Base-by-base conservation (phyloP, 2,329 filamentous ascomycete genomes). In the Cladosporium sp. region DNA sequence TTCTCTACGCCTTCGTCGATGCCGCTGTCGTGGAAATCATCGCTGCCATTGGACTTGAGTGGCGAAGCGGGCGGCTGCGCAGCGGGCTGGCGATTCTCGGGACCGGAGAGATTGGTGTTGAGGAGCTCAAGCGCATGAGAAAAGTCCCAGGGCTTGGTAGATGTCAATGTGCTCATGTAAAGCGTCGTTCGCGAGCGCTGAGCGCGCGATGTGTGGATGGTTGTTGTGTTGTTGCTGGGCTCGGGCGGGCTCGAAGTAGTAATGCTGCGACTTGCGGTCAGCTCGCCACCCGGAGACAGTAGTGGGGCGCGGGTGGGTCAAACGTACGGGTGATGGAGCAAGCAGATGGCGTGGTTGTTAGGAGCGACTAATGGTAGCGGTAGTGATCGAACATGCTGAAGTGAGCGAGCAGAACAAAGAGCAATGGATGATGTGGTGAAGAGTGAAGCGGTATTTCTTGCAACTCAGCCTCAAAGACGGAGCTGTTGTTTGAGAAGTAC, bases 81-180 rank as follows among this genome's bases (percentile, higher is more conserved):
- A 29, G 56, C 62, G 6, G 63, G 6, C 63, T 44, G 55, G 44
- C 49, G 61, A 12, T 67, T 44, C 28, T 55, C 46, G 14, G 65
- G 62, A 18, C 64, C 55, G 12, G 68, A 65, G 31, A 76, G 69
- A 21, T 63, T 35, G 28, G 71, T 72, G 65, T 76, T 75, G 69
- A 81, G 76, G 44, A 83, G 75, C 44, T 80, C 76, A 64, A 81
- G 74, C 46, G 79, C 80, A n/a, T 79, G 75, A 65, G 79, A 77
- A 64, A 83, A 80, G 71, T 81, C 80, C 81, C 81, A 83, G 52
- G 78, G 74, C 64, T 76, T 77, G 62, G 76, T 73, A 55, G 73
- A 67, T 18, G 76, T 74, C 65, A 73, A 72, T 53, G 73, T 69
- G 62, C 69, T 72, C 74, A 76, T 76, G 62, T 67, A 69, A 65